Conservation (phyloP, 148 eudicot species). For the Persicaria tinctoria region DNA sequence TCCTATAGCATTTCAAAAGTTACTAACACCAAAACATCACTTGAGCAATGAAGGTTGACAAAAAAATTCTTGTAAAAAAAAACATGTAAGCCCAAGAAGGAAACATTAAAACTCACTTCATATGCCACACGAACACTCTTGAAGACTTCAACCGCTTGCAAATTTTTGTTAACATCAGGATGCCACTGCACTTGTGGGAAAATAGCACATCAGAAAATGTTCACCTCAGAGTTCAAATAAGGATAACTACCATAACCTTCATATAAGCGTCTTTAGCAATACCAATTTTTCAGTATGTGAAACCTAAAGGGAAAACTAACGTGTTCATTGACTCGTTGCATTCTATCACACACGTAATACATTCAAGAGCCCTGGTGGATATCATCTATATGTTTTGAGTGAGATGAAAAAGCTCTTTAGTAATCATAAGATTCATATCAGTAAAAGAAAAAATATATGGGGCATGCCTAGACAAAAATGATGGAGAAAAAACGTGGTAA, state of each 20-base stretch:
- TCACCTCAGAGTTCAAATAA: background rate
- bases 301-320: background rate
- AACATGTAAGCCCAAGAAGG: background rate
- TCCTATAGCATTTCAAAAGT: background rate
- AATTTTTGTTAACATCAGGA: conserved; percentile 89
- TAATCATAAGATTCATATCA: background rate
- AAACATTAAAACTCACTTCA: conserved; percentile 38
- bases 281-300: background rate
- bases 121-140: conserved; percentile 77
- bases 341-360: background rate
- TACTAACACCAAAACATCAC: background rate
- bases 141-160: conserved; percentile 57
- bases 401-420: background rate
- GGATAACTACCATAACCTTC: background rate
- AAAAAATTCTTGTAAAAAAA: background rate
- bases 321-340: background rate
- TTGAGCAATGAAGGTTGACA: background rate
- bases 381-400: background rate
- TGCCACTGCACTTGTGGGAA: conserved; percentile 54
- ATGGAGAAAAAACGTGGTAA: background rate
- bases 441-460: background rate
- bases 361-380: background rate
- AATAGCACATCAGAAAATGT: background rate
- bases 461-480: background rate
- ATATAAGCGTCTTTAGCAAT: background rate